These are phyloP conservation scores for Aquilaria malaccensis DNA, from an alignment of 345 rosid species.

Conservation along the genomic window DNA sequence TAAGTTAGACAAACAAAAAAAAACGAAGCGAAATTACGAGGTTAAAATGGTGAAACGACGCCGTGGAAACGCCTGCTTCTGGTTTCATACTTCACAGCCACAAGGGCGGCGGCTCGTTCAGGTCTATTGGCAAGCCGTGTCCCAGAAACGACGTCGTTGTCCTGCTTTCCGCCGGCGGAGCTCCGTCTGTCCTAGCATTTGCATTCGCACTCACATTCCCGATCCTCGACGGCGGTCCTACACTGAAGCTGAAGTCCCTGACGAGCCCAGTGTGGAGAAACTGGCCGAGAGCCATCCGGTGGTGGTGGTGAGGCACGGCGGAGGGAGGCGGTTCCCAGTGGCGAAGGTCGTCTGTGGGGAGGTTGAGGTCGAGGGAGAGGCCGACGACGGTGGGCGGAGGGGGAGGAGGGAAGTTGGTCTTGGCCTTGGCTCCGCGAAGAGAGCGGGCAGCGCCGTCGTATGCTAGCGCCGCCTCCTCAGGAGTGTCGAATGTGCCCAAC, in stretches of 20 bases:
- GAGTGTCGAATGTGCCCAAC: slow-evolving; percentile 95
- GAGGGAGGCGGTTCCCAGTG: slow-evolving; percentile 8
- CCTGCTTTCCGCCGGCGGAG: slow-evolving; percentile 19
- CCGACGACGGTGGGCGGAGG: slow-evolving; percentile 26
- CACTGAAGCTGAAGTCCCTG: slow-evolving; percentile 29
- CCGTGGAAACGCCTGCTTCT: not conserved
- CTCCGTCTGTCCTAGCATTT: not conserved
- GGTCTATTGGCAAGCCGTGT: slow-evolving; percentile 81
- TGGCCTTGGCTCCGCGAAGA: slow-evolving; percentile 87
- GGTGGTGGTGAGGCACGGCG: slow-evolving; percentile 12
- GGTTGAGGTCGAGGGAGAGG: slow-evolving; percentile 61
- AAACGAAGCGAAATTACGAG: slow-evolving; percentile 7
- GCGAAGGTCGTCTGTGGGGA: slow-evolving; percentile 23
- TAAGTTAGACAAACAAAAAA: not conserved
- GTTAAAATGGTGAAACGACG: not conserved
- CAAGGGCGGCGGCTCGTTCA: slow-evolving; percentile 94
- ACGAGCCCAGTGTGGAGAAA: slow-evolving; percentile 58
- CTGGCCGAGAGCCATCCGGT: slow-evolving; percentile 37
- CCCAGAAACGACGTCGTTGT: slow-evolving; percentile 33
- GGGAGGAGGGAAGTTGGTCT: slow-evolving; percentile 81
- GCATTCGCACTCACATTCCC: slow-evolving; percentile 4
- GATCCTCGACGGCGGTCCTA: slow-evolving; percentile 15
- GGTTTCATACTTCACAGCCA: slow-evolving; percentile 43
- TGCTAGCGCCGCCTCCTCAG: slow-evolving; percentile 95
- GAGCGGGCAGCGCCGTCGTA: slow-evolving; percentile 91